These are phyloP conservation scores for Umbilicaria muhlenbergii DNA, from an alignment of 495 filamentous ascomycete species.

Conservation along the genomic window DNA sequence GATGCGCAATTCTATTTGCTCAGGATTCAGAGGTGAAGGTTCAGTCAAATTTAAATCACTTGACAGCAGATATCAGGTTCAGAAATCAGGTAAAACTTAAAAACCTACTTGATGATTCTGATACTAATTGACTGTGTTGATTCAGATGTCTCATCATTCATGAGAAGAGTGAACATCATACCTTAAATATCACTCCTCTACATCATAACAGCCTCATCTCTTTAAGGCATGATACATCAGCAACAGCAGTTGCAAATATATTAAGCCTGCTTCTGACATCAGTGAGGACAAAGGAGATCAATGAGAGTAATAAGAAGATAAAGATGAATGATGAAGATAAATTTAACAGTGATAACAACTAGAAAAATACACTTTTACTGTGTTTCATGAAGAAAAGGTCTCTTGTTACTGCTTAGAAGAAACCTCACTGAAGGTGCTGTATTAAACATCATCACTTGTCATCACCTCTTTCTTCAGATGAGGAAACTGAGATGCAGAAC, in stretches of 20 bases:
- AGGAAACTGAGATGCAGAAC: not conserved
- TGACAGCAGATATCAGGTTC: no score
- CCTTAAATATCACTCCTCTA: not conserved
- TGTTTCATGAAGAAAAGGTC: not conserved
- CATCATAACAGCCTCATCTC: not conserved
- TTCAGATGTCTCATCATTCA: slow-evolving; percentile 3
- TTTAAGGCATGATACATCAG: not conserved
- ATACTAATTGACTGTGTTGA: slow-evolving; percentile 3
- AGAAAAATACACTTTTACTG: not conserved
- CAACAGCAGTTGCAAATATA: no score
- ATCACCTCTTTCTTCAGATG: slow-evolving; percentile 1
- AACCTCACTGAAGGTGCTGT: not conserved
- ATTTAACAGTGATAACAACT: not conserved
- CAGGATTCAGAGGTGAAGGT: no score
- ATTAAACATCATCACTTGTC: not conserved
- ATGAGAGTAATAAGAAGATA: no score
- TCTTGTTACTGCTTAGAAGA: not conserved
- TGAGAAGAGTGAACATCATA: not conserved
- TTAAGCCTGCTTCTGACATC: no score
- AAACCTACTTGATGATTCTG: not conserved
- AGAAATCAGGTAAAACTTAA: slow-evolving; percentile 1
- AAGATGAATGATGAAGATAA: no score
- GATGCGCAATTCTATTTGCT: no score
- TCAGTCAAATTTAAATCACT: no score
- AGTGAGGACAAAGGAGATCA: no score